Evolutionary conservation across 2,329 filamentous ascomycete genomes (phyloP).

Genomic region (Cladophialophora psammophila): DNA sequence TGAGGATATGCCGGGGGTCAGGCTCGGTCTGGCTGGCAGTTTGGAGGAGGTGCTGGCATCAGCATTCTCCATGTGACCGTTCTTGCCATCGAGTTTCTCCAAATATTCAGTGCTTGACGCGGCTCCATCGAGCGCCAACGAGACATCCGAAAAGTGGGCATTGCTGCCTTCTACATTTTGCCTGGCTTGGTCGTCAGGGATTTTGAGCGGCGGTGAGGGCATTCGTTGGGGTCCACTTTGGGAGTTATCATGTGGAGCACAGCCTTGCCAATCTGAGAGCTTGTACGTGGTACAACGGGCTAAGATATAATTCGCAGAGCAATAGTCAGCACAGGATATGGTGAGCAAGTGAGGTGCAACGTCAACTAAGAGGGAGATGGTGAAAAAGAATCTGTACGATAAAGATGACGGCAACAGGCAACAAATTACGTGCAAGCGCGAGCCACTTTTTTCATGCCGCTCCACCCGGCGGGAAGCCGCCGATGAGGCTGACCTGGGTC

Average conservation of each 20-base stretch:
- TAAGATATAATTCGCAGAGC: slow-evolving; percentile 17
- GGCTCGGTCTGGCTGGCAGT: slow-evolving; percentile 15
- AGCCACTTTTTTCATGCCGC: slow-evolving; percentile 9
- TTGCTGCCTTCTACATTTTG: slow-evolving; percentile 22
- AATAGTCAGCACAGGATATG: slow-evolving; percentile 10
- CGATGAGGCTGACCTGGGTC: slow-evolving; percentile 2
- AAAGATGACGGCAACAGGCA: not conserved
- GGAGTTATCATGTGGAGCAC: slow-evolving; percentile 18
- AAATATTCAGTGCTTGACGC: slow-evolving; percentile 11
- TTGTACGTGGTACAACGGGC: not conserved
- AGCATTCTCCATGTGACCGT: slow-evolving; percentile 12
- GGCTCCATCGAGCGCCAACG: slow-evolving; percentile 12
- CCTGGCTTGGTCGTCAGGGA: not conserved
- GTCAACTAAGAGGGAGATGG: not conserved
- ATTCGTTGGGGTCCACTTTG: slow-evolving; percentile 20
- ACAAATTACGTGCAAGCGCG: slow-evolving; percentile 3
- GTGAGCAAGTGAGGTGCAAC: not conserved
- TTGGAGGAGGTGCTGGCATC: slow-evolving; percentile 1
- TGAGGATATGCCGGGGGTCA: slow-evolving; percentile 25
- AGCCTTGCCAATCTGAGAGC: not conserved
- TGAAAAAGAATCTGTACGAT: slow-evolving; percentile 7
- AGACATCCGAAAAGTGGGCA: slow-evolving; percentile 5
- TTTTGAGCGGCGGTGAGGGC: slow-evolving; percentile 25
- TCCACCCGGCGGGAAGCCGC: slow-evolving; percentile 11
- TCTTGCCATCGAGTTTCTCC: slow-evolving; percentile 6